Base-by-base conservation (phyloP, 176 grass and related monocot species). In the Echinochloa phyllopogon region DNA sequence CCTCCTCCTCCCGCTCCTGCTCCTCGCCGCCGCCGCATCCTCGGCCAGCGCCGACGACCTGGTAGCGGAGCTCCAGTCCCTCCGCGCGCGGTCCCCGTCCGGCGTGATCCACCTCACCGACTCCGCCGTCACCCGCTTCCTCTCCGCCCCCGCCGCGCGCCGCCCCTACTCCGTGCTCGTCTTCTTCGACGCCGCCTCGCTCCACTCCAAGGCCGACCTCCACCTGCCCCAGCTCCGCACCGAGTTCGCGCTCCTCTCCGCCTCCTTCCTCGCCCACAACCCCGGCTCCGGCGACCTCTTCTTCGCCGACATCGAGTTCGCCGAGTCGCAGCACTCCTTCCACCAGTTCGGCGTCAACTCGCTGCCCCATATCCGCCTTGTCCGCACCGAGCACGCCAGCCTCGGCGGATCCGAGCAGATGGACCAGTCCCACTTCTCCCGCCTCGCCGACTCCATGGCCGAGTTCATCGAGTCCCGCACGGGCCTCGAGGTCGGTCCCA, bases 271-370 rank as follows among this genome's bases (percentile, higher is more conserved):
- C 27, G 75, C 80, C 64, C 81, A 89, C 83, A 91, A 95, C 86
- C 83, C 83, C 6, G 37, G 47, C 61, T 92, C 91, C 43, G 79
- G 81, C 62, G 87, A 73, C n/a, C 87, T 98, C 67, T 95, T 98
- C 91, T 98, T 98, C 71, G 86, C 91, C 39, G 96, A 98, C 85
- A 87, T 98, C 84, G 96, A 98, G 85, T 98, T 95, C 63, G 80
- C 82, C 55, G 93, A 95, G 74, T 98, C 96, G 52, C 93, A 98
- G 83, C 65, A 84, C 80, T 95, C 96, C 44, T 98, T 92, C 47
- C 25, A 84, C 38, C 91, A 95, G 75, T 98, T 98, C 13, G 96
- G 93, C 65, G 93, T 98, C 89, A 90, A 89, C 68, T 90, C 89
- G 44, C 87, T 98, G 20, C 96, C 96, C 39, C 93, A 98, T 42